Conservation (phyloP, 176 grass and related monocot genomes). For the Aegilops speltoides region DNA sequence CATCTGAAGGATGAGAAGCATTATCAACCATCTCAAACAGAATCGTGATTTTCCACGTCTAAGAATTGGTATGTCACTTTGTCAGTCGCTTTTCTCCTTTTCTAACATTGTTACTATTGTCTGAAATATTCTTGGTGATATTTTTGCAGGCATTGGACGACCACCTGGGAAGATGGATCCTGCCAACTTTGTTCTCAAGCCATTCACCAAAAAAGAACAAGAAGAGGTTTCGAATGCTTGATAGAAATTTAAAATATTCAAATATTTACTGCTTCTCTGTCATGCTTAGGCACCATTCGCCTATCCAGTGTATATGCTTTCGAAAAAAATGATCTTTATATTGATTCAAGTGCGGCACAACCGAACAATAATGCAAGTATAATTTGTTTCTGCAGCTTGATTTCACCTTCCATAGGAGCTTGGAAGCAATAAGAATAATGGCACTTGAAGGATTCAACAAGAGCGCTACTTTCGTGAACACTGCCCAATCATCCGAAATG, state of each 20-base stretch:
- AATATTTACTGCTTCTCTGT: neutral
- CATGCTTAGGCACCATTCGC: neutral
- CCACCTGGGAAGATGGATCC: conserved; percentile 97
- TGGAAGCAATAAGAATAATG: conserved; percentile 68
- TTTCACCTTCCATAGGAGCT: conserved; percentile 69
- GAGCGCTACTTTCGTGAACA: conserved; percentile 78
- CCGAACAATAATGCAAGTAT: neutral
- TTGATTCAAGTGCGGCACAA: neutral
- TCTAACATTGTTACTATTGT: neutral
- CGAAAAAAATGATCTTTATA: neutral
- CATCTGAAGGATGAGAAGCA: conserved; percentile 79
- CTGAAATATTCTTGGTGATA: neutral
- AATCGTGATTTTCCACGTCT: conserved; percentile 79
- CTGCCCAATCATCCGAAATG: conserved; percentile 51
- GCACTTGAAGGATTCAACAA: conserved; percentile 79
- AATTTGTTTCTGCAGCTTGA: conserved; percentile 62
- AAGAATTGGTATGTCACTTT: conserved; percentile 59
- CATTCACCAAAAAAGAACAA: conserved; percentile 78
- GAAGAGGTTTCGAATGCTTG: conserved; percentile 61
- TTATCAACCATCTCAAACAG: conserved; percentile 84
- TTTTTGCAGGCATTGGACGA: conserved; percentile 70
- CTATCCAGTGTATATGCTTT: neutral
- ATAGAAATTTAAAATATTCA: neutral
- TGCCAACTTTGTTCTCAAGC: conserved; percentile 78
- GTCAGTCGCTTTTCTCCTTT: neutral